Evolutionary conservation across 1,139 yeast species (phyloP), one percentile per base, ranked within the genome.

Genomic region (Lodderomyces oxycetoniae): DNA sequence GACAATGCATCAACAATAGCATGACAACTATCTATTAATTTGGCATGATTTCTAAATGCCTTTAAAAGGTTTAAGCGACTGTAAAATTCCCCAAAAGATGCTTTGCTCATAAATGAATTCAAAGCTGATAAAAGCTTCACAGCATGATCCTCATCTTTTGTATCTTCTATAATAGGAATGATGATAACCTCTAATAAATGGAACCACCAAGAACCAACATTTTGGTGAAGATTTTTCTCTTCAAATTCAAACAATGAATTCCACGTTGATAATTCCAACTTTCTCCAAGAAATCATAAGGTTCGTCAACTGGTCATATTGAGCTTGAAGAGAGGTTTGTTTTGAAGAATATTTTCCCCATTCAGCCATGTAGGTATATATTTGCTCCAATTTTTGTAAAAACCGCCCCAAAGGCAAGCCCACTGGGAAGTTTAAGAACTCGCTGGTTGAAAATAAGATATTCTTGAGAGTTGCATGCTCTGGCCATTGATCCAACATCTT

Each of bases 291-390:
- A 2, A 93, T 89, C 46, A 93, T 85, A 38, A 88, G 61, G 1
- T 59, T 50, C 0, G 94, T 78, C 29, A 87, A 57, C 13, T 71
- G 70, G 30, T 75, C 79, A 42, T 79, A 73, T 34, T 74, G 71
- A 0, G 49, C 49, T 26, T 64, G 64, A 39, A 91, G 61, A 1
- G 95, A 74, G 1, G 84, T 91, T 34, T 83, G 81, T 3, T 77
- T 68, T 26, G 89, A 79, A 0, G 98, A 96, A 57, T 85, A 88
- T 45, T 85, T 83, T 53, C 91, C 93, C 97, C 98, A 93, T 55
- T 91, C 97, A 16, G 82, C 72, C 43, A 89, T 67, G 49, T 75
- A 77, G 0, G 87, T 82, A 50, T 85, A 85, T 21, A 89, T 75
- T 52, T 86, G 96, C 55, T 93, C 98, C 30, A 88, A 62, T 57